Conservation (phyloP, 164 flowering plant species). For the Vitis riparia region DNA sequence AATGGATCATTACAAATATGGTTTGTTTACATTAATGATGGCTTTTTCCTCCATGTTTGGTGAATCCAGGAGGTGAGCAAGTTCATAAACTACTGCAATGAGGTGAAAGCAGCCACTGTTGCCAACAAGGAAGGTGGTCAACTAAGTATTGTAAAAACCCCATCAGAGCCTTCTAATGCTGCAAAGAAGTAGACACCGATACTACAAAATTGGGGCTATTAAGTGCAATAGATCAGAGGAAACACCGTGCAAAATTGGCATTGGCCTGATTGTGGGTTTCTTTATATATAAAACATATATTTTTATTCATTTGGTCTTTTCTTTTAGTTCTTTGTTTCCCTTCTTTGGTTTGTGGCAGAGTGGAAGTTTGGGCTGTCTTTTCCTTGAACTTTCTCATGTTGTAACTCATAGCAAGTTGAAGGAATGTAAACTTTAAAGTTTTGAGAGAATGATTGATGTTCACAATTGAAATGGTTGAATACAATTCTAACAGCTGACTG, state of each 20-base stretch:
- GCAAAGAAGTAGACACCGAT: not conserved
- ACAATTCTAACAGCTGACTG: too few relatives aligned
- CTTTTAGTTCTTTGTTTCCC: too few relatives aligned
- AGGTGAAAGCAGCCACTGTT: conserved; percentile 71
- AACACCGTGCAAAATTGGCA: too few relatives aligned
- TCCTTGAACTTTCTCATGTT: too few relatives aligned
- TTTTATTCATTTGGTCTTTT: too few relatives aligned
- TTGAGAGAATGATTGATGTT: too few relatives aligned
- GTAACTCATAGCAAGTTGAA: too few relatives aligned
- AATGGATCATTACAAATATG: not conserved
- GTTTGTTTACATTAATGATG: not conserved
- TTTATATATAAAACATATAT: too few relatives aligned
- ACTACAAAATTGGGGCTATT: not conserved
- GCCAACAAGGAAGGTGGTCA: conserved; percentile 87
- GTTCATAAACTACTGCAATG: conserved; percentile 85
- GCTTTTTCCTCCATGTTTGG: not conserved
- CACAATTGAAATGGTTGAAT: too few relatives aligned
- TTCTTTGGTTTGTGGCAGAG: not conserved
- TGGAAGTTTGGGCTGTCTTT: too few relatives aligned
- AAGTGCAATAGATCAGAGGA: not conserved
- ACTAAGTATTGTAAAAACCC: conserved; percentile 54
- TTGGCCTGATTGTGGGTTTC: too few relatives aligned
- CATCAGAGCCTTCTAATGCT: conserved; percentile 21
- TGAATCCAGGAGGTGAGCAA: conserved; percentile 66
- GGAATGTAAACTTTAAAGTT: too few relatives aligned